phyloP scores from a whole-genome alignment of 441 rosid species.

The Pelargonium citronellum region DNA sequence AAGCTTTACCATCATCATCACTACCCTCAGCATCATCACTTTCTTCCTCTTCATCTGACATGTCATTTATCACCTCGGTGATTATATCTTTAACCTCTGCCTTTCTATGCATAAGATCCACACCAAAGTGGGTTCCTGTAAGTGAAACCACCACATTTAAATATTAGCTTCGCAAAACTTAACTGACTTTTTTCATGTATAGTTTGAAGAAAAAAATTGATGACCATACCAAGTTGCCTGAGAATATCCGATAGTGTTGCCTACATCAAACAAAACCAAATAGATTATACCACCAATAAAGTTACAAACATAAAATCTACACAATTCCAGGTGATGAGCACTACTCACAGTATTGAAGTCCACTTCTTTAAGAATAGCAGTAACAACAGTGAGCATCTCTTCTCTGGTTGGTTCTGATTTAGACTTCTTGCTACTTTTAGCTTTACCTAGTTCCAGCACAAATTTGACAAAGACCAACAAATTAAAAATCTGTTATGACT shows the following conservation, averaged over 20 bases:
- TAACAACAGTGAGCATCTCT: constrained; percentile 82
- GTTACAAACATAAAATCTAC: constrained; percentile 10
- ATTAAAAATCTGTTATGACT: background rate
- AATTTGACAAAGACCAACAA: constrained; percentile 9
- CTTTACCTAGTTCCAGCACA: constrained; percentile 41
- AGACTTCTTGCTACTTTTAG: constrained; percentile 54
- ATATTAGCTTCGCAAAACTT: background rate
- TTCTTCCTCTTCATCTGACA: constrained; percentile 87
- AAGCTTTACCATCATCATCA: constrained; percentile 39
- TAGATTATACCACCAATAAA: constrained; percentile 15
- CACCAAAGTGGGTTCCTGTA: constrained; percentile 60
- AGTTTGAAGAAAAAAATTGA: background rate
- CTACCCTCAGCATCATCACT: constrained; percentile 50
- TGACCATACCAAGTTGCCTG: constrained; percentile 58
- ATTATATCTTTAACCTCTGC: constrained; percentile 86
- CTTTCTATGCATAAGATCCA: constrained; percentile 73
- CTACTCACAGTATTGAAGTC: constrained; percentile 88
- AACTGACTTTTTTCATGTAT: background rate
- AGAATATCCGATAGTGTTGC: constrained; percentile 88
- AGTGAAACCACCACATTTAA: constrained; percentile 17
- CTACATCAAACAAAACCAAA: constrained; percentile 39
- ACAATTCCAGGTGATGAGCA: constrained; percentile 11
- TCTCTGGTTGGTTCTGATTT: constrained; percentile 68
- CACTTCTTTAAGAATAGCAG: constrained; percentile 74
- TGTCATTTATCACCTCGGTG: constrained; percentile 77